phyloP scores from a whole-genome alignment of 2,329 filamentous ascomycete genomes.

The Cytospora piceae region DNA sequence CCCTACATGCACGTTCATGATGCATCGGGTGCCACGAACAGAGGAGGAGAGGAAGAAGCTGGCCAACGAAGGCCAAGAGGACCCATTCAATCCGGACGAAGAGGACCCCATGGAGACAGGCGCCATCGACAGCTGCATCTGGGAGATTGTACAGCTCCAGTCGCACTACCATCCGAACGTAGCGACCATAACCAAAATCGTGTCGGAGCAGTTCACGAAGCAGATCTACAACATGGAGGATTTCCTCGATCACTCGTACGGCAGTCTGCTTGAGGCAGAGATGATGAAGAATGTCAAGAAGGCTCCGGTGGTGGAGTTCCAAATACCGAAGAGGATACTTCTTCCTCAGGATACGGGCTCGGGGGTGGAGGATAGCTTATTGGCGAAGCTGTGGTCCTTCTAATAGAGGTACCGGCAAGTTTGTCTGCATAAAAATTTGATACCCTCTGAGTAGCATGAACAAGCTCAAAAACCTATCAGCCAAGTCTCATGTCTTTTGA shows the following conservation, averaged over 20 bases:
- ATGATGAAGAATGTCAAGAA: conserved; percentile 83
- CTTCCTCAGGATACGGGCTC: conserved; percentile 53
- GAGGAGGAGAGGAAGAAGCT: conserved; percentile 61
- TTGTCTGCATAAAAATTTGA: conserved; percentile 5
- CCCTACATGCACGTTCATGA: conserved; percentile 92
- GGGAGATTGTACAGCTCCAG: conserved; percentile 91
- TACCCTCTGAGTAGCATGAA: conserved; percentile 11
- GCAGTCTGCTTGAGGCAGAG: conserved; percentile 81
- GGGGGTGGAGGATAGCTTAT: conserved; percentile 55
- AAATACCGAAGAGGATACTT: conserved; percentile 88
- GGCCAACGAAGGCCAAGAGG: conserved; percentile 63
- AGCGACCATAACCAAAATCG: conserved; percentile 88
- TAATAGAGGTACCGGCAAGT: neutral
- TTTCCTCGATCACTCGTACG: conserved; percentile 93
- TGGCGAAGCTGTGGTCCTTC: conserved; percentile 67
- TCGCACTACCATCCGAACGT: conserved; percentile 97
- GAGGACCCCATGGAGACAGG: conserved; percentile 80
- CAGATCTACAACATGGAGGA: conserved; percentile 94
- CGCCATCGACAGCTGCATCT: conserved; percentile 90
- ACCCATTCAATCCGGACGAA: conserved; percentile 79
- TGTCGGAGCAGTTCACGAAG: conserved; percentile 97
- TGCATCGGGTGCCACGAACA: conserved; percentile 75
- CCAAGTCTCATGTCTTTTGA: neutral
- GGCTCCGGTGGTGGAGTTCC: conserved; percentile 85
- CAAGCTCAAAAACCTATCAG: neutral